Conservation (phyloP, 73 alveolate genomes). For the Tetrahymena thermophila region DNA sequence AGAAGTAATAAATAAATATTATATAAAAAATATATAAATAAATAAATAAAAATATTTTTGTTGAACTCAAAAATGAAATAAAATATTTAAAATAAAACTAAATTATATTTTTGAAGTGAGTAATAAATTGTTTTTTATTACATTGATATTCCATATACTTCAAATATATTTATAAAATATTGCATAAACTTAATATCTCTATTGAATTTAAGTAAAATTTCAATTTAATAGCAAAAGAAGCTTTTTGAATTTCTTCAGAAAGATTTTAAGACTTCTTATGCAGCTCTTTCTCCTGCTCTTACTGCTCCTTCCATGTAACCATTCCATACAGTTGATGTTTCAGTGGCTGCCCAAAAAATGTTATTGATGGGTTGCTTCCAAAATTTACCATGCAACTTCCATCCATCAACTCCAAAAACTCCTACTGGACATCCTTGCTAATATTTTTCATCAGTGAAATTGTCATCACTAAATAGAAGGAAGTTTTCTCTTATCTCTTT, state of each 20-base stretch:
- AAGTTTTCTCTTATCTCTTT: not conserved
- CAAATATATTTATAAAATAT: too few relatives aligned
- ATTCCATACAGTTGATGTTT: not conserved
- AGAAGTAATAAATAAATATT: too few relatives aligned
- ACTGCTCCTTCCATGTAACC: slow-evolving; percentile 18
- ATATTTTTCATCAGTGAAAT: not conserved
- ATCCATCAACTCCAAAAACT: not conserved
- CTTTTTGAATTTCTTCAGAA: not conserved
- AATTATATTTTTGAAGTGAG: too few relatives aligned
- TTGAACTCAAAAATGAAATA: too few relatives aligned
- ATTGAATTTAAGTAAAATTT: not conserved
- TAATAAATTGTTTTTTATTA: too few relatives aligned
- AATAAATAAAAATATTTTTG: too few relatives aligned
- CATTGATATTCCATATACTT: too few relatives aligned
- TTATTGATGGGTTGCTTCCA: not conserved
- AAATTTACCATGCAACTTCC: not conserved
- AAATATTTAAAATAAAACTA: too few relatives aligned
- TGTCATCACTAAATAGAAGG: not conserved
- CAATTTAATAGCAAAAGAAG: not conserved
- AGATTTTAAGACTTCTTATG: not conserved
- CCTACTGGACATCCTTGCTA: not conserved
- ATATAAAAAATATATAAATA: too few relatives aligned
- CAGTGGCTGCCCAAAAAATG: slow-evolving; percentile 6
- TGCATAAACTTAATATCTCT: too few relatives aligned
- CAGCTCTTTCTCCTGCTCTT: slow-evolving; percentile 19